phyloP scores from a whole-genome alignment of 2,329 filamentous ascomycete species.

The Coniella vitis region DNA sequence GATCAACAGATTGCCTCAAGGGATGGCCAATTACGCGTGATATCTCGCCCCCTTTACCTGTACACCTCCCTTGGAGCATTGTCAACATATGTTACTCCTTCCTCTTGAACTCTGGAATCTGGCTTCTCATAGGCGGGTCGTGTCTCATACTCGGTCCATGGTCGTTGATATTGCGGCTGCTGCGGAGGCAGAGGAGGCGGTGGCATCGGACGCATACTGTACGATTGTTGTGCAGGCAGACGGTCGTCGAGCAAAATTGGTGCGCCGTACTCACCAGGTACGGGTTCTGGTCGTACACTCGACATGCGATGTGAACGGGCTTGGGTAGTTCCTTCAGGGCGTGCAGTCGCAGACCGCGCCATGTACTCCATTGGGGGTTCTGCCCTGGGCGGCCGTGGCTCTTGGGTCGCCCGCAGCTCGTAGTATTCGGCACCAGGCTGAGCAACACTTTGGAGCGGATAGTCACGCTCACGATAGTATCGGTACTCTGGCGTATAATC shows the following conservation, averaged over 20 bases:
- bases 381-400: slow-evolving; percentile 33
- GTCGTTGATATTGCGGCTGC: slow-evolving; percentile 12
- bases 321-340: slow-evolving; percentile 35
- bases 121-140: slow-evolving; percentile 7
- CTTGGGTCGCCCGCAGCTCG: slow-evolving; percentile 36
- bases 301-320: slow-evolving; percentile 38
- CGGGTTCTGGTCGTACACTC: slow-evolving; percentile 50
- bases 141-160: slow-evolving; percentile 14
- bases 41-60: slow-evolving; percentile 1
- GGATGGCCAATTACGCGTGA: not conserved
- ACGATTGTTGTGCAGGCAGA: slow-evolving; percentile 23
- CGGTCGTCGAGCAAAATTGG: slow-evolving; percentile 28
- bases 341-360: slow-evolving; percentile 47
- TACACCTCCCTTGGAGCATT: slow-evolving; percentile 11
- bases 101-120: slow-evolving; percentile 19
- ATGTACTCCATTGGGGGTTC: slow-evolving; percentile 47
- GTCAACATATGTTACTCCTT: slow-evolving; percentile 27
- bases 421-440: slow-evolving; percentile 39
- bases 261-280: slow-evolving; percentile 42
- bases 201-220: slow-evolving; percentile 30
- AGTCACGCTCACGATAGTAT: slow-evolving; percentile 51
- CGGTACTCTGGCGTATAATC: slow-evolving; percentile 51
- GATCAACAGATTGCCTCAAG: no score
- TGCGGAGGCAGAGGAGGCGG: slow-evolving; percentile 16
- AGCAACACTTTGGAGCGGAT: slow-evolving; percentile 43